Conservation (phyloP, 2,329 filamentous ascomycete genomes). For the Stromatinia cepivora region DNA sequence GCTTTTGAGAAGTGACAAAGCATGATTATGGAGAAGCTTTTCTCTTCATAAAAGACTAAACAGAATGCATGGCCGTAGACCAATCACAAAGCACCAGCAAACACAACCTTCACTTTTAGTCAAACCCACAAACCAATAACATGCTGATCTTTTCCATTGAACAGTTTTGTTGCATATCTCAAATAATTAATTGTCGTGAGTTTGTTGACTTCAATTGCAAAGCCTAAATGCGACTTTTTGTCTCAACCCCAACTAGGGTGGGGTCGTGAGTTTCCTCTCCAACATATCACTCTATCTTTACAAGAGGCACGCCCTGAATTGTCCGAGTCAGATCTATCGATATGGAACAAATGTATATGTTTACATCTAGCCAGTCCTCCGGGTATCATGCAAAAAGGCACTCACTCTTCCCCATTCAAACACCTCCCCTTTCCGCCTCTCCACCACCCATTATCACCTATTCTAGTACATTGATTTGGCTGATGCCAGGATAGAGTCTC, state of each 20-base stretch:
- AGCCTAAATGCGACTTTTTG: background rate
- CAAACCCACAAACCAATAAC: background rate
- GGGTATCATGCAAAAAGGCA: constrained; percentile 25
- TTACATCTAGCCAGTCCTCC: constrained; percentile 23
- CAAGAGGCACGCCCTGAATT: background rate
- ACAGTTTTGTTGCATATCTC: constrained; percentile 14
- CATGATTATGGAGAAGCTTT: background rate
- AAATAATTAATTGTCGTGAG: constrained; percentile 12
- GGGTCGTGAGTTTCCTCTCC: background rate
- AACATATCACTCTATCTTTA: constrained; percentile 11
- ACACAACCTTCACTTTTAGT: constrained; percentile 7
- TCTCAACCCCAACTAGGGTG: background rate
- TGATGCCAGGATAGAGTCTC: constrained; percentile 13
- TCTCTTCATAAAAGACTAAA: constrained; percentile 26
- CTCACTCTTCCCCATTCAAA: background rate
- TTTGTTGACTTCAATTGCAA: background rate
- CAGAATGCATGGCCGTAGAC: background rate
- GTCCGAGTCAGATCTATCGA: constrained; percentile 20
- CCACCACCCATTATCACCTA: background rate
- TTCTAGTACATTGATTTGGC: constrained; percentile 5
- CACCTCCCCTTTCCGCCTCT: background rate
- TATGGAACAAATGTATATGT: constrained; percentile 24
- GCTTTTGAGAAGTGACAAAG: background rate
- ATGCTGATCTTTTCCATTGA: background rate
- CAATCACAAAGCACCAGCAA: constrained; percentile 4